phyloP scores from a whole-genome alignment of 176 grass and related monocot species.

The Alopecurus myosuroides region DNA sequence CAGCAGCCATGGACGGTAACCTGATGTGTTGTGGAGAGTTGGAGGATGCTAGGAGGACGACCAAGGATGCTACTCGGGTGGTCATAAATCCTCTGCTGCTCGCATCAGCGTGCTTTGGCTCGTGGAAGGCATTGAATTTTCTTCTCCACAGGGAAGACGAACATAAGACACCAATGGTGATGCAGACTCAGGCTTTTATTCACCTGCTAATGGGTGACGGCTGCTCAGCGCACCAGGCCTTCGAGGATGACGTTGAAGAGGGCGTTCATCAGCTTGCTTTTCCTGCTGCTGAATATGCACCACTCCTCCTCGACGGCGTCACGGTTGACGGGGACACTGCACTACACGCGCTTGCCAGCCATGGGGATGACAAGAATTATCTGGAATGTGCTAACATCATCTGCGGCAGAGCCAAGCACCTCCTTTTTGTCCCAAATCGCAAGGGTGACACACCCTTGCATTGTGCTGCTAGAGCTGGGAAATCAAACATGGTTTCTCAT shows the following conservation, averaged over 20 bases:
- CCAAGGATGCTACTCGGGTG: too few relatives aligned
- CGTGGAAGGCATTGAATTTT: not conserved
- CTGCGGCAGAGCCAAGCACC: not conserved
- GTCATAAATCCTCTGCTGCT: not conserved
- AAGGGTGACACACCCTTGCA: not conserved
- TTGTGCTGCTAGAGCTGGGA: not conserved
- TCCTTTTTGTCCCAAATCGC: not conserved
- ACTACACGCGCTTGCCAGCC: not conserved
- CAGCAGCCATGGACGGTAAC: too few relatives aligned
- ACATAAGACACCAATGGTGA: not conserved
- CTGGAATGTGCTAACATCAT: not conserved
- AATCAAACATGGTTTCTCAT: not conserved
- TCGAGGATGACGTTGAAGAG: not conserved
- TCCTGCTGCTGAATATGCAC: too few relatives aligned
- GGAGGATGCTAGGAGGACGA: too few relatives aligned
- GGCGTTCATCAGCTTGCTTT: not conserved
- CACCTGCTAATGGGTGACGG: not conserved
- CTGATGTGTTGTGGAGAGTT: too few relatives aligned
- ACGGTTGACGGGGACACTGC: not conserved
- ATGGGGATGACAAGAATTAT: not conserved
- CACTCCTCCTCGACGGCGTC: not conserved
- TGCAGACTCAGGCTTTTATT: not conserved
- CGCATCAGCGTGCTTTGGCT: not conserved
- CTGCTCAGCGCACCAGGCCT: not conserved
- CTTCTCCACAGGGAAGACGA: not conserved